Base-by-base conservation (phyloP, 352 stramenopile species). In the Globisporangium carolinianum region DNA sequence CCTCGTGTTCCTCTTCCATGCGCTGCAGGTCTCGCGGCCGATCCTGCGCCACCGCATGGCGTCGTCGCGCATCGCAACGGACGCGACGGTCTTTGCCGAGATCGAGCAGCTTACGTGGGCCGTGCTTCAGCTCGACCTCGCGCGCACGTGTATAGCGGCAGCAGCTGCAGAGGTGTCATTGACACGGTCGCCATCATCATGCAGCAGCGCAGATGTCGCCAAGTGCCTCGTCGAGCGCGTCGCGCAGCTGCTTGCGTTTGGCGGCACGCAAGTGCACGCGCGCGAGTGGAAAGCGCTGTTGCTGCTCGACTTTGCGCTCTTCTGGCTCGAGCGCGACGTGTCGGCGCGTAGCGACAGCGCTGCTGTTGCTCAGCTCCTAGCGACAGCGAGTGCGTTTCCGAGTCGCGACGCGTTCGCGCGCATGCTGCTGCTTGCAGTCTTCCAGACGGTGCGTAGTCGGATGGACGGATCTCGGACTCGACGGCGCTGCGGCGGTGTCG, bases 261-360 rank as follows among this genome's bases (percentile, higher is more conserved):
- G 79, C n/a, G 78, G 83, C 18, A 83, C 72, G 18, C 78, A 87
- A 37, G 71, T 80, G 17, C 74, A 91, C 54, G 64, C 73, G n/a
- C 75, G 73, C 0, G 69, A 87, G 58, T 94, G 81, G 81, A 94
- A 94, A 65, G 81, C 79, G 4, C 55, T 86, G 41, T 53, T 94
- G 37, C 64, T 94, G 51, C 81, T 91, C 64, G 79, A 94, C 58
- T 68, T 90, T 35, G 68, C 76, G 39, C 69, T 79, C n/a, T 78
- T 68, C 42, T 94, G 81, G 81, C 69, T 81, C 47, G 66, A 83
- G 42, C 43, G 71, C 32, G 62, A 39, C 45, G 24, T 32, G 24
- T 32, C 24, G 24, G 24, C 24, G 24, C 24, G 24, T 32, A 32
- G 24, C 24, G 24, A 32, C 24, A 32, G 24, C 24, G 24, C 24